Percentiles rank a stretch among this genome's conserved stretches.
These are phyloP conservation scores for Hypoxylon lenormandii DNA, from an alignment of 495 filamentous ascomycete genomes.

Conservation along the genomic window DNA sequence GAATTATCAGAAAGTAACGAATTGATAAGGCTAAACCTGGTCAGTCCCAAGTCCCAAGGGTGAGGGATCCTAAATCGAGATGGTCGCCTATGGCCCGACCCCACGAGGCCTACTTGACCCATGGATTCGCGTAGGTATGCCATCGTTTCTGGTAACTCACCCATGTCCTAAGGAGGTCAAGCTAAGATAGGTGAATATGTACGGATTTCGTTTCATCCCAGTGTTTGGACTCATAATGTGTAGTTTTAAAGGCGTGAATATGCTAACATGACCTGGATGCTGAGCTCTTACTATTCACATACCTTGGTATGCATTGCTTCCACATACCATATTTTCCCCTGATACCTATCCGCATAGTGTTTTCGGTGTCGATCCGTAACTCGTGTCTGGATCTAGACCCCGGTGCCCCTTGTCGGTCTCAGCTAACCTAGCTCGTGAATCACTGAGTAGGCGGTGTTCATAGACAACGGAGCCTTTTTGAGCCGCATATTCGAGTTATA, in stretches of 20 bases:
- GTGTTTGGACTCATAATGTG: constrained; percentile 1
- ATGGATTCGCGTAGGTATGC: constrained; percentile 1
- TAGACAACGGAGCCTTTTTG: background rate
- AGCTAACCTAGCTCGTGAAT: background rate
- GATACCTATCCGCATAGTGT: constrained; percentile 24
- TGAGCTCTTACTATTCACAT: constrained; percentile 15
- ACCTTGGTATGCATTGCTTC: constrained; percentile 8
- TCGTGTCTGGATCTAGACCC: constrained; percentile 34
- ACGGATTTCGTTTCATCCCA: background rate
- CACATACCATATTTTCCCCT: constrained; percentile 25
- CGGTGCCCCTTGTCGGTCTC: constrained; percentile 23
- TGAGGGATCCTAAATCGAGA: constrained; percentile 35
- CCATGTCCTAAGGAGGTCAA: background rate
- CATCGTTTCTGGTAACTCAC: constrained; percentile 4
- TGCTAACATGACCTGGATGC: background rate
- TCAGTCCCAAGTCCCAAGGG: constrained; percentile 19
- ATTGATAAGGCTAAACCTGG: constrained; percentile 28
- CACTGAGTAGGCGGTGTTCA: background rate
- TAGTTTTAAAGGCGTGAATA: constrained; percentile 4
- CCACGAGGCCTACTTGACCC: constrained; percentile 21
- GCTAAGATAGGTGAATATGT: background rate
- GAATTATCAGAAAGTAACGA: constrained; percentile 8
- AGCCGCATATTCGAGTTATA: background rate
- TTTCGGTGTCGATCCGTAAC: constrained; percentile 32
- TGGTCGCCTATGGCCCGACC: constrained; percentile 33